Percentiles rank a stretch among this genome's conserved stretches.
Conservation (phyloP, 441 rosid species). For the Erodium texanum region DNA sequence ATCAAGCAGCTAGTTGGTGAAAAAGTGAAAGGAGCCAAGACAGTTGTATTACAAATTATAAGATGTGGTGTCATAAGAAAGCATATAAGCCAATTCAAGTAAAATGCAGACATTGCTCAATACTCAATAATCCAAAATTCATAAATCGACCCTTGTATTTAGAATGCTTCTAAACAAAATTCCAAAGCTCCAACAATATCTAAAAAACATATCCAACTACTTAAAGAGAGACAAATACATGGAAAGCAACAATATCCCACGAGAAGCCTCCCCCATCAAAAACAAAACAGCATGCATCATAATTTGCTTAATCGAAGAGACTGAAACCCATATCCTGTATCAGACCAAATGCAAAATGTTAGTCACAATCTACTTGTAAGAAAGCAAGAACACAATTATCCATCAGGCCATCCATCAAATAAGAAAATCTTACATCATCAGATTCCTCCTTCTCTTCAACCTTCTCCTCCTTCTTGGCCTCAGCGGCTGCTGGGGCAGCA, state of each 20-base stretch:
- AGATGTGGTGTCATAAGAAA: too few species aligned
- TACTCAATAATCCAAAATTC: neutral
- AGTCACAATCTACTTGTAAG: neutral
- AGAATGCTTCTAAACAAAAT: slow-evolving; percentile 26
- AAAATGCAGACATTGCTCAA: neutral
- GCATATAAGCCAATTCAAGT: too few species aligned
- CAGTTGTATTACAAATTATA: too few species aligned
- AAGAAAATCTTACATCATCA: slow-evolving; percentile 47
- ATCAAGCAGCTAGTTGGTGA: too few species aligned
- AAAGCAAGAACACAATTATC: too few species aligned
- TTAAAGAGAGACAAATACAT: neutral
- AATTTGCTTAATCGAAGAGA: slow-evolving; percentile 38
- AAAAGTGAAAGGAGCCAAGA: too few species aligned
- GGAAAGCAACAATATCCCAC: neutral
- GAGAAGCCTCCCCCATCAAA: slow-evolving; percentile 13
- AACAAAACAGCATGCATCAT: neutral
- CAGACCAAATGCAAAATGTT: neutral
- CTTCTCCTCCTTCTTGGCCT: slow-evolving; percentile 67
- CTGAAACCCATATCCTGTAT: slow-evolving; percentile 65
- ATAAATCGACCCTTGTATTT: slow-evolving; percentile 8
- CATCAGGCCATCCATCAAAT: neutral
- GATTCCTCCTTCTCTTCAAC: slow-evolving; percentile 77
- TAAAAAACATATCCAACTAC: slow-evolving; percentile 24
- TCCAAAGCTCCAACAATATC: slow-evolving; percentile 16
- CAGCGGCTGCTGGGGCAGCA: slow-evolving; percentile 55